Base-by-base conservation (phyloP, 371 early-diverging fungal genomes). In the Lichtheimia hyalospora region DNA sequence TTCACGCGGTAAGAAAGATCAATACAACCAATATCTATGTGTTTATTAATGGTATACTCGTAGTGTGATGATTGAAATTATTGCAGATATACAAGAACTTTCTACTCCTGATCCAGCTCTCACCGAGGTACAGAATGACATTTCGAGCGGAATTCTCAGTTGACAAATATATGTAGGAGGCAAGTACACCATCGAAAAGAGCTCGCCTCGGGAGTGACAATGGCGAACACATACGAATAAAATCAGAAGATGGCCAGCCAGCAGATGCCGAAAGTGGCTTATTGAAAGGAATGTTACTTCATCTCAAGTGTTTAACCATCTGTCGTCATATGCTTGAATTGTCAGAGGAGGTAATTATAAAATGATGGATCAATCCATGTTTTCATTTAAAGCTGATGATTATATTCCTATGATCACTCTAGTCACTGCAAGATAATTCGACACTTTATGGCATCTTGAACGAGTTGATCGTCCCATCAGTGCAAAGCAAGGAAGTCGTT, bases 401-500 rank as follows among this genome's bases (percentile, higher is more conserved):
- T n/a, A n/a, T n/a, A n/a, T n/a, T n/a, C n/a, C n/a, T n/a, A n/a
- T n/a, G n/a, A n/a, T 8, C 6, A 52, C 13, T 12, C 1, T 58
- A 73, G 74, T 63, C 78, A 0, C 57, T 93, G 44, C 81, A 77
- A 39, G 85, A 92, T n/a, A 91, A 90, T 58, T 84, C 92, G 2
- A 81, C 88, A 3, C 71, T 93, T 59, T 89, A 86, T 67, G 94
- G 89, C 46, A 75, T 95, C 46, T 67, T 93, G 57, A 89, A 90
- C 49, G 90, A 91, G 46, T 69, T 91, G 62, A 84, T 95, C 50
- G 83, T 89, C 25, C 95, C 95, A 0, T 89, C 93, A 0, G 82
- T 94, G 16, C 86, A 86, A 62, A 85, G 84, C 67, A 67, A 77
- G 5, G 90, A 94, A 57, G 69, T 79, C 5, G 76, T 84, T 3